Conservation (phyloP, 495 filamentous ascomycete species). For the Xylaria acuta region DNA sequence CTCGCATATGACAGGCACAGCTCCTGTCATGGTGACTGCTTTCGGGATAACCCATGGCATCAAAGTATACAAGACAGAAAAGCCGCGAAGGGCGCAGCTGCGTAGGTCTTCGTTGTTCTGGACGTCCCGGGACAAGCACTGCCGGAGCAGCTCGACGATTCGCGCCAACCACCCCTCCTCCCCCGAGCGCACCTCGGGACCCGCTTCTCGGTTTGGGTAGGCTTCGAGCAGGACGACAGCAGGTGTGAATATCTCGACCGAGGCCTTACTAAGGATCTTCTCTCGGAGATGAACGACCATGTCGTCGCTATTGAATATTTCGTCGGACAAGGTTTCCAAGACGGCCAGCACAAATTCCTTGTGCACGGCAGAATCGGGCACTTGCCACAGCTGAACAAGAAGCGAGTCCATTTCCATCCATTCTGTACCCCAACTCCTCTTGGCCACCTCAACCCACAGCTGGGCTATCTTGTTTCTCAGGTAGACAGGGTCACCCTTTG, state of each 20-base stretch:
- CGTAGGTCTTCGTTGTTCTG: constrained; percentile 68
- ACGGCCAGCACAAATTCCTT: constrained; percentile 82
- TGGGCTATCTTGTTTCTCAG: constrained; percentile 94
- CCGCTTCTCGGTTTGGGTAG: constrained; percentile 68
- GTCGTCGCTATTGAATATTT: constrained; percentile 91
- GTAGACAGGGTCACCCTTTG: constrained; percentile 77
- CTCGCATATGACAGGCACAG: constrained; percentile 73
- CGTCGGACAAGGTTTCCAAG: constrained; percentile 92
- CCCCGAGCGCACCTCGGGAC: constrained; percentile 70
- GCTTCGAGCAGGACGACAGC: constrained; percentile 72
- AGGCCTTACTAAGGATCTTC: constrained; percentile 80
- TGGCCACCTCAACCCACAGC: constrained; percentile 92
- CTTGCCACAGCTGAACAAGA: constrained; percentile 79
- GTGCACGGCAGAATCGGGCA: constrained; percentile 66
- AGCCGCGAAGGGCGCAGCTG: constrained; percentile 72
- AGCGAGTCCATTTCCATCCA: constrained; percentile 94
- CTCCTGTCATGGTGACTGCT: constrained; percentile 71
- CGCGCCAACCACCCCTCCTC: constrained; percentile 86
- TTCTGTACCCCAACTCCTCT: constrained; percentile 86
- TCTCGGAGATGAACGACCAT: constrained; percentile 81
- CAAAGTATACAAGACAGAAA: constrained; percentile 76
- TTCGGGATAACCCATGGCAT: constrained; percentile 85
- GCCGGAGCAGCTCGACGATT: constrained; percentile 73
- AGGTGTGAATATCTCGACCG: constrained; percentile 92
- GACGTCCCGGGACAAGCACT: constrained; percentile 70